phyloP scores from a whole-genome alignment of 371 early-diverging fungal genomes.

The Mortierella sp. region DNA sequence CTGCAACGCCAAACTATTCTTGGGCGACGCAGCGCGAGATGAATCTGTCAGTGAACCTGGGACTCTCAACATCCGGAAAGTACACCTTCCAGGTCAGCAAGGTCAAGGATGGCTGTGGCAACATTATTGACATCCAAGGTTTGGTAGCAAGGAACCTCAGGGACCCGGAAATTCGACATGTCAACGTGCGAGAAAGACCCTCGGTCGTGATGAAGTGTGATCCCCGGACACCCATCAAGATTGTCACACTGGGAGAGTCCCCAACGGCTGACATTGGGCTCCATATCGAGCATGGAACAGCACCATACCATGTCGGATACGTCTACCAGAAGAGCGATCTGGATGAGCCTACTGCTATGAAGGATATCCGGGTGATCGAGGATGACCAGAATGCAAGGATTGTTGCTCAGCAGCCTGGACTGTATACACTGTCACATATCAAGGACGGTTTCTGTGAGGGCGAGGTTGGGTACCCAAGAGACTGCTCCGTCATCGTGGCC shows the following conservation, averaged over 20 bases:
- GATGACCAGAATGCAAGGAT: conserved; percentile 6
- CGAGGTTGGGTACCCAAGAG: conserved; percentile 29
- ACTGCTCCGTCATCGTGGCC: conserved; percentile 42
- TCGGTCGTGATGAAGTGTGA: conserved; percentile 36
- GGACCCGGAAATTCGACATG: conserved; percentile 39
- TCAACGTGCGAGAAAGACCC: conserved; percentile 32
- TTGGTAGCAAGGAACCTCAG: conserved; percentile 26
- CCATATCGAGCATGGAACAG: conserved; percentile 21
- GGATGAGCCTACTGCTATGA: conserved; percentile 34
- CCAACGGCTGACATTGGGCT: conserved; percentile 23
- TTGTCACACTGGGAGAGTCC: conserved; percentile 25
- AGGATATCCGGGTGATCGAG: conserved; percentile 21
- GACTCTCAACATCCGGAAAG: conserved; percentile 32
- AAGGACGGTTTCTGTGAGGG: conserved; percentile 42
- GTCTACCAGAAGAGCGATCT: conserved; percentile 47
- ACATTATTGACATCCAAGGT: conserved; percentile 25
- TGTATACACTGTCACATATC: conserved; percentile 38
- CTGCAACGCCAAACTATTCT: conserved; percentile 27
- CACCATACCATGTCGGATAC: conserved; percentile 37
- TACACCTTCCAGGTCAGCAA: conserved; percentile 33
- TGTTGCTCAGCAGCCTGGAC: conserved; percentile 28
- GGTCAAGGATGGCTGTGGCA: conserved; percentile 46
- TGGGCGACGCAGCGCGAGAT: conserved; percentile 50
- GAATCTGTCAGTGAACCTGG: conserved; percentile 39
- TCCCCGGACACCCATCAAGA: conserved; percentile 39